Evolutionary conservation across 768 basidiomycete species (phyloP).

Genomic region (Russula virescens): DNA sequence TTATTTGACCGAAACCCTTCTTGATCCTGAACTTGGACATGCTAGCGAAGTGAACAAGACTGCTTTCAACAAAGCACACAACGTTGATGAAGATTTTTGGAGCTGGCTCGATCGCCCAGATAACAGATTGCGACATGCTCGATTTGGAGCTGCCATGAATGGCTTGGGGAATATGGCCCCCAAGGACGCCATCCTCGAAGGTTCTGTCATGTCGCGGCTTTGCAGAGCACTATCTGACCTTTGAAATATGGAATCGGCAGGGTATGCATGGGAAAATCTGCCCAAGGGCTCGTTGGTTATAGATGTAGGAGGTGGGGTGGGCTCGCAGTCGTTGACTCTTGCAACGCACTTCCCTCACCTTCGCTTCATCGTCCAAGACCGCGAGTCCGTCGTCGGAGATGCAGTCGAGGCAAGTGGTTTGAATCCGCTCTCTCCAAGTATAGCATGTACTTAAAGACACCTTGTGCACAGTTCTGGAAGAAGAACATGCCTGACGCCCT

Average conservation of each 20-base stretch:
- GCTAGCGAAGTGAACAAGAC: slow-evolving; percentile 1
- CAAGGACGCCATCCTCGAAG: neutral
- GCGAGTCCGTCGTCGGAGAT: slow-evolving; percentile 25
- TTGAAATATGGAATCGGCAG: slow-evolving; percentile 21
- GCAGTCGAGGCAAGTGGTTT: slow-evolving; percentile 21
- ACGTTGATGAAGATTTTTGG: neutral
- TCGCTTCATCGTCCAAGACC: slow-evolving; percentile 32
- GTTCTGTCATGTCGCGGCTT: neutral
- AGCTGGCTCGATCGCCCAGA: slow-evolving; percentile 5
- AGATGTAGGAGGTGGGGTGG: slow-evolving; percentile 35
- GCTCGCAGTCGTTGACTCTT: slow-evolving; percentile 26
- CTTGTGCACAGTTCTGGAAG: slow-evolving; percentile 25
- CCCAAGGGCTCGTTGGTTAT: slow-evolving; percentile 27
- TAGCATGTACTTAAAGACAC: neutral
- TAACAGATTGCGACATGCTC: neutral
- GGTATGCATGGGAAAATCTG: slow-evolving; percentile 29
- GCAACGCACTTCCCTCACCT: slow-evolving; percentile 27
- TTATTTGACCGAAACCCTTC: slow-evolving; percentile 26
- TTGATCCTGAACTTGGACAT: slow-evolving; percentile 16
- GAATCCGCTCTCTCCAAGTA: neutral
- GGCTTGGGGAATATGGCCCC: slow-evolving; percentile 10
- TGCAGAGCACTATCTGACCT: neutral
- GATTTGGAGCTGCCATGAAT: slow-evolving; percentile 13
- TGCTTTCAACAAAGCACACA: slow-evolving; percentile 10
- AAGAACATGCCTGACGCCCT: slow-evolving; percentile 26